Base-by-base conservation (phyloP, 257 asterid species). In the Lycium barbarum region DNA sequence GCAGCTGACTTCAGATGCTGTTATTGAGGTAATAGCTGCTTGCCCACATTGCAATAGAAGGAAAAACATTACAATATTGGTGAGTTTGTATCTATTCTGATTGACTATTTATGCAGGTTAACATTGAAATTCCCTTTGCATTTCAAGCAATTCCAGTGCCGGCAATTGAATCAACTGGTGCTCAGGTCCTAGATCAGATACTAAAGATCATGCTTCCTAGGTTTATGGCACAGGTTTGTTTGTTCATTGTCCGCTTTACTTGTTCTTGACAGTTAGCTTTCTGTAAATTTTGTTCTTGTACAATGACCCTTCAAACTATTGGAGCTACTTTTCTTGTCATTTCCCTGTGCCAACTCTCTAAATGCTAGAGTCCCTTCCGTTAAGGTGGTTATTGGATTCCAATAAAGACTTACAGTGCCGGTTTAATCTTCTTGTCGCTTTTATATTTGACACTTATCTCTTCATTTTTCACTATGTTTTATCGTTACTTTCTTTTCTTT, bases 151-250 rank as follows among this genome's bases (percentile, higher is more conserved):
- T 95, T 86, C 82, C 82, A 53, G 82, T 78, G 49, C 93, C 91
- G 85, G 90, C 90, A 87, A 93, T 97, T 22, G 98, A 97, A 86
- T 93, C 98, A 85, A 90, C 98, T 49, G 98, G 99, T 81, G 90
- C 97, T 85, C 97, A 94, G 90, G 96, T 95, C 87, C 90, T 97
- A 22, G 95, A 90, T 67, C 97, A 91, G 93, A 89, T 95, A 88
- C 87, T 97, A 74, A 92, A 88, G 88, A 91, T 95, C 89, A 95
- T 94, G 98, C 98, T 97, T 91, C 98, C 98, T 15, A 93, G 97
- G 74, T 97, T 95, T 88, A 90, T 97, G 99, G 85, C 95, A 11
- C 98, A 97, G 98, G 98, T 93, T 58, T 81, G 89, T 83, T 13
- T 51, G 18, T 57, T 70, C 51, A n/a, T 63, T 33, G n/a, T 6